Evolutionary conservation across 257 asterid species (phyloP).

Genomic region (Coffea canephora): DNA sequence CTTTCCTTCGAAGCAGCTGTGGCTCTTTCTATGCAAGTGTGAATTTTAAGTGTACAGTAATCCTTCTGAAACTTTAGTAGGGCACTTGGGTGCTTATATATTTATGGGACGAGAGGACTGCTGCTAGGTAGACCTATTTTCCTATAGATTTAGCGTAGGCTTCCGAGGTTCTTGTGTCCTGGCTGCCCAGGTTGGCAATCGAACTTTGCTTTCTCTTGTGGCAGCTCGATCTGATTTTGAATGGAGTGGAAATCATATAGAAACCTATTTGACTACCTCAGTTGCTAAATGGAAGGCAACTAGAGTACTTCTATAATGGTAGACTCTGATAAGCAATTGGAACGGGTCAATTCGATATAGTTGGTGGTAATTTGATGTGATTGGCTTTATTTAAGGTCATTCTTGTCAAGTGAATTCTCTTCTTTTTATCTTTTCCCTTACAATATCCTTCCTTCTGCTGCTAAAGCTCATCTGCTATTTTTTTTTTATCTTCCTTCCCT

Average conservation of each 20-base stretch:
- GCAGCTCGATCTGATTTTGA: conserved; percentile 43
- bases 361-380: background rate
- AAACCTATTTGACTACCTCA: conserved; percentile 7
- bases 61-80: conserved; percentile 22
- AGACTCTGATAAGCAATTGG: too few relatives aligned
- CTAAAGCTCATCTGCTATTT: background rate
- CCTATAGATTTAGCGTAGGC: conserved; percentile 39
- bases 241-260: background rate
- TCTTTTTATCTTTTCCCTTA: background rate
- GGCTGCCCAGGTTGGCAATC: conserved; percentile 87
- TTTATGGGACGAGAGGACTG: conserved; percentile 29
- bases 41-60: conserved; percentile 53
- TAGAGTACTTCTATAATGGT: background rate
- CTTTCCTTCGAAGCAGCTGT: conserved; percentile 25
- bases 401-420: background rate
- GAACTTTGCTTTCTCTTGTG: conserved; percentile 77
- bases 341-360: too few relatives aligned
- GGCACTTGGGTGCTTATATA: conserved; percentile 12
- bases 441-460: background rate
- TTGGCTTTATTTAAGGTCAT: background rate
- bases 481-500: too few relatives aligned
- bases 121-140: conserved; percentile 26
- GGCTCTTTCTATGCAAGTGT: conserved; percentile 30
- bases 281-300: background rate
- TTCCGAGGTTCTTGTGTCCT: conserved; percentile 26